These are phyloP conservation scores for Cordyceps javanica DNA, from an alignment of 2,329 filamentous ascomycete species.

Conservation along the genomic window DNA sequence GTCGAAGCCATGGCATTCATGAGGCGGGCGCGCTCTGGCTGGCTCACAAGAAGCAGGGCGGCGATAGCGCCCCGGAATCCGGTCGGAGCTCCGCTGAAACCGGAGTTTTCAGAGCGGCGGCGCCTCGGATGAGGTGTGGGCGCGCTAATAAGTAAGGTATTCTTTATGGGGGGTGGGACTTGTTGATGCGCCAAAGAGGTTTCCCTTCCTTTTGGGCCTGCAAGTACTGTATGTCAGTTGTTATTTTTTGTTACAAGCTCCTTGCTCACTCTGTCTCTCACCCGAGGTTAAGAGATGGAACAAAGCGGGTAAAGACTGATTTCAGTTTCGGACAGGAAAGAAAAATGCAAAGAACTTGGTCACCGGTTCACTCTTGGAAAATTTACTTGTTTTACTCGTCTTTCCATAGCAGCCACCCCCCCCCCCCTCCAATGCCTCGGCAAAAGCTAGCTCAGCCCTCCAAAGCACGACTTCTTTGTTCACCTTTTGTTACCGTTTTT, in stretches of 20 bases:
- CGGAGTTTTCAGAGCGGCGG: constrained; percentile 12
- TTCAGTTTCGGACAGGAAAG: neutral
- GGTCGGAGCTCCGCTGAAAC: constrained; percentile 11
- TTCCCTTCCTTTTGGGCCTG: too few species aligned
- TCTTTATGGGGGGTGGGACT: too few species aligned
- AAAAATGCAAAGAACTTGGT: neutral
- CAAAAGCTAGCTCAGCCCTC: neutral
- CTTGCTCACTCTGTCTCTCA: too few species aligned
- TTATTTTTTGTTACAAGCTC: too few species aligned
- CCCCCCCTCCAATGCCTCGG: constrained; percentile 1
- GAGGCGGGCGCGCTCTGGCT: neutral
- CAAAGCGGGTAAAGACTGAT: constrained; percentile 8
- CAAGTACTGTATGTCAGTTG: too few species aligned
- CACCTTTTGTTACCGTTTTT: too few species aligned
- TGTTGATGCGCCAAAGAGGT: too few species aligned
- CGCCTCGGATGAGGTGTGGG: too few species aligned
- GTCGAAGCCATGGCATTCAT: too few species aligned
- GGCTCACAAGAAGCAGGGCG: neutral
- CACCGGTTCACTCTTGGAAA: neutral
- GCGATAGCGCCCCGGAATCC: constrained; percentile 11
- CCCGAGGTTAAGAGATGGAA: constrained; percentile 8
- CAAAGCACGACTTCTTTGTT: too few species aligned
- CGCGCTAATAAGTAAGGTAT: neutral
- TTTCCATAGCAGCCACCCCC: neutral
- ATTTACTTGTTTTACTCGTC: neutral